Base-by-base conservation (phyloP, 164 flowering plant species). In the Stephania cephalantha region DNA sequence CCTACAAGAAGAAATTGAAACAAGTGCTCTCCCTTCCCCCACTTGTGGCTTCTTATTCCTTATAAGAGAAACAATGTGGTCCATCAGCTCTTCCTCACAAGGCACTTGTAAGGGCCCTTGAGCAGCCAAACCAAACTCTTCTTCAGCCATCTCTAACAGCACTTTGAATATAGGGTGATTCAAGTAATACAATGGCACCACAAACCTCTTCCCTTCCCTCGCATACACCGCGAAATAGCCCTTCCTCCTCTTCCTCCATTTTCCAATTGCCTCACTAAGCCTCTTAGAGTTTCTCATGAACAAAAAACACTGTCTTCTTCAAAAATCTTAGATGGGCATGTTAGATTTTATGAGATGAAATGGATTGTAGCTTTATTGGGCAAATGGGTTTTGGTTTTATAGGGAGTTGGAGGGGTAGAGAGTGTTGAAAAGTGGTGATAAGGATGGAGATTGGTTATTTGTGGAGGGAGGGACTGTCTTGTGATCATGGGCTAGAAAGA, bases 121-220 rank as follows among this genome's bases (percentile, higher is more conserved):
- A 74, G 74, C 78, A 13, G 78, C 75, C 20, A 78, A 65, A 2
- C 86, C 86, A 50, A 81, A 85, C 84, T 85, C 88, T 74, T 85
- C 88, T 71, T 85, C 88, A 4, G 85, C 88, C 88, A 83, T 85
- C 73, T 82, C 85, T 69, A 85, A 68, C 17, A 85, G 80, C 72
- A 83, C 85, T 76, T 70, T 80, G 74, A 83, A 83, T 31, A 85
- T 83, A 25, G 88, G 86, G 63, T 81, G 85, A 12, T 85, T 81
- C 80, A 85, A 76, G 64, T 78, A 86, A 55, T 71, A 73, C 69
- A 81, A 20, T 31, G 86, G 86, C 46, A 84, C 82, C 11, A 81
- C 84, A 84, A 84, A 86, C 77, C 86, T 78, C 66, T 78, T 84
- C 4, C 80, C 85, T 58, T 86, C 86, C 72, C 72, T 81, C 0